Evolutionary conservation across 2,329 filamentous ascomycete genomes (phyloP).

Genomic region (Diaporthe destruens): DNA sequence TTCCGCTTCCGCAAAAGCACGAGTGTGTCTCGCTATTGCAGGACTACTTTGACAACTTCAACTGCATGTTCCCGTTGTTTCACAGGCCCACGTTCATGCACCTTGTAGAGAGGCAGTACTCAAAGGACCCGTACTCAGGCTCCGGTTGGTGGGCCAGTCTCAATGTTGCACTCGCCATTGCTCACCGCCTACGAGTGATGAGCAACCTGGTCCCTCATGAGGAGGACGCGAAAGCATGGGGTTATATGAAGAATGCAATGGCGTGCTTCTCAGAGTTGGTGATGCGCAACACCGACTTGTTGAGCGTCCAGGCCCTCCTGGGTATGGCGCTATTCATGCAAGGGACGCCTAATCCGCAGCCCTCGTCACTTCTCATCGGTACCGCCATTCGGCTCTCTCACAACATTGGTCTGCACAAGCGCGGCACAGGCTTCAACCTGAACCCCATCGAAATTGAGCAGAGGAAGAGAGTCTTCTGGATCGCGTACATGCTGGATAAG

Average conservation of each 20-base stretch:
- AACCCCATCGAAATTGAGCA: constrained; percentile 96
- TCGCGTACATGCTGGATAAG: constrained; percentile 75
- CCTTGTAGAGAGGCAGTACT: constrained; percentile 93
- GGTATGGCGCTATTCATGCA: constrained; percentile 96
- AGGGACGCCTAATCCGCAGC: constrained; percentile 96
- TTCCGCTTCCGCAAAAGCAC: constrained; percentile 84
- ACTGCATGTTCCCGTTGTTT: constrained; percentile 97
- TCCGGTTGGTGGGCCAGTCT: constrained; percentile 99
- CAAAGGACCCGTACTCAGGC: constrained; percentile 89
- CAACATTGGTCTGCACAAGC: constrained; percentile 95
- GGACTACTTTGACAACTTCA: constrained; percentile 99
- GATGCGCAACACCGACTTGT: constrained; percentile 94
- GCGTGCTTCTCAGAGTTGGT: constrained; percentile 92
- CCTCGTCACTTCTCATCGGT: constrained; percentile 90
- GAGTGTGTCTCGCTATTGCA: constrained; percentile 89
- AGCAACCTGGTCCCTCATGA: constrained; percentile 91
- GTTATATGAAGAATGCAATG: constrained; percentile 96
- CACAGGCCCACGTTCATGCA: constrained; percentile 99
- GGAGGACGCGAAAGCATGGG: constrained; percentile 95
- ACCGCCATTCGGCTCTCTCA: constrained; percentile 92
- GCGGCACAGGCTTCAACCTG: constrained; percentile 90
- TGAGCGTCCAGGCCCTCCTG: constrained; percentile 93
- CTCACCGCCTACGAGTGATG: constrained; percentile 93
- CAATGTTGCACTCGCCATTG: constrained; percentile 93
- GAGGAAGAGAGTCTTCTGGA: constrained; percentile 76